phyloP scores from a whole-genome alignment of 2,329 filamentous ascomycete genomes.

The Ceratocystis eucalypticola region DNA sequence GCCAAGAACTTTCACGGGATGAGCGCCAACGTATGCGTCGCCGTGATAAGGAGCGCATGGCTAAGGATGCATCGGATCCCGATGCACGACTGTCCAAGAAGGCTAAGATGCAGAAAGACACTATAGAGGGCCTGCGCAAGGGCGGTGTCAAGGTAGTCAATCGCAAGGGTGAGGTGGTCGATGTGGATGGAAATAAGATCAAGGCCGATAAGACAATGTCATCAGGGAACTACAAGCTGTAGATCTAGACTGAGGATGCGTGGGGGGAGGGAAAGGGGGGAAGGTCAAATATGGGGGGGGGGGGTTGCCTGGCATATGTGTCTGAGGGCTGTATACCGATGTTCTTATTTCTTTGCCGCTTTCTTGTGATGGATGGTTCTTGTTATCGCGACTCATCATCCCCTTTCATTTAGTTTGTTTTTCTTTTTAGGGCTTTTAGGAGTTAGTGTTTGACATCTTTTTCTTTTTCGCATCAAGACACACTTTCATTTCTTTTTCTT shows the following conservation, averaged over 20 bases:
- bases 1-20: slow-evolving; percentile 77
- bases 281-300: neutral
- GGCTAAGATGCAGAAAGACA: slow-evolving; percentile 33
- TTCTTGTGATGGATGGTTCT: neutral
- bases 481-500: neutral
- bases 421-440: slow-evolving; percentile 7
- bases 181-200: slow-evolving; percentile 70
- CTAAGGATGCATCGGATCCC: slow-evolving; percentile 48
- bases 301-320: slow-evolving; percentile 25
- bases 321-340: neutral
- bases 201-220: slow-evolving; percentile 37
- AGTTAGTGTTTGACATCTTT: slow-evolving; percentile 14
- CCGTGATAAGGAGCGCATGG: slow-evolving; percentile 66
- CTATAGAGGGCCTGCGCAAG: slow-evolving; percentile 60
- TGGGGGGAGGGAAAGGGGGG: neutral
- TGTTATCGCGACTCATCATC: slow-evolving; percentile 1
- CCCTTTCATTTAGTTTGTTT: neutral
- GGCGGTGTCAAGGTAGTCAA: slow-evolving; percentile 87
- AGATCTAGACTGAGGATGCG: slow-evolving; percentile 20
- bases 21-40: slow-evolving; percentile 65
- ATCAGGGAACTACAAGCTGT: slow-evolving; percentile 51
- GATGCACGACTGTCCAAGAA: slow-evolving; percentile 23
- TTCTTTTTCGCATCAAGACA: slow-evolving; percentile 10
- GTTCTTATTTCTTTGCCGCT: neutral
- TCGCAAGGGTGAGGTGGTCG: slow-evolving; percentile 70